Evolutionary conservation across 306 rosid species (phyloP).

Genomic region (Vachellia collinsii): DNA sequence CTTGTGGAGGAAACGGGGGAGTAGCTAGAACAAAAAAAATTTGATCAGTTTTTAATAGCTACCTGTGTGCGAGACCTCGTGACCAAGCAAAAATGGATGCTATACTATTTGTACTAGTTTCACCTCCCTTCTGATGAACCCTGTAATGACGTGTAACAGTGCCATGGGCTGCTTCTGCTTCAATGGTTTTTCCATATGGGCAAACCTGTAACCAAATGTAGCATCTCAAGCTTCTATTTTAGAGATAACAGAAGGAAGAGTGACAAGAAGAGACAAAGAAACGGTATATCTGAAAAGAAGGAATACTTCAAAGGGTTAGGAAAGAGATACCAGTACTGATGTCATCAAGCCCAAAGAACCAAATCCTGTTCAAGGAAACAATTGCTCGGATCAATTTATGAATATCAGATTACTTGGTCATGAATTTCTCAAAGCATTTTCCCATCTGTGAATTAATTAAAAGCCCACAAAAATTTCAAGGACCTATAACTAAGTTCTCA

Average conservation of each 20-base stretch:
- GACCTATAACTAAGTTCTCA: conserved; percentile 16
- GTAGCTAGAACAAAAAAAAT: not conserved
- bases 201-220: conserved; percentile 60
- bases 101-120: conserved; percentile 98
- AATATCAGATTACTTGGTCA: not conserved
- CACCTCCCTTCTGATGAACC: conserved; percentile 96
- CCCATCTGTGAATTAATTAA: conserved; percentile 7
- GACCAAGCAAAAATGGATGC: conserved; percentile 99
- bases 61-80: conserved; percentile 93
- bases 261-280: conserved; percentile 10
- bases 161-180: conserved; percentile 99
- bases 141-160: conserved; percentile 92
- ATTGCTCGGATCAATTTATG: conserved; percentile 21
- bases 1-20: not conserved
- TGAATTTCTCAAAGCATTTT: conserved; percentile 23
- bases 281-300: not conserved
- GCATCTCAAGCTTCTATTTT: conserved; percentile 33
- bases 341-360: conserved; percentile 66
- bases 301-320: conserved; percentile 14
- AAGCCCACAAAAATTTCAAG: conserved; percentile 31
- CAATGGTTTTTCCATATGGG: conserved; percentile 97
- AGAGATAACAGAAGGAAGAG: conserved; percentile 26
- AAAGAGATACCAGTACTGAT: conserved; percentile 48
- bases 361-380: conserved; percentile 49
- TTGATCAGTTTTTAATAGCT: conserved; percentile 16